A percentile compares a stretch with the other conserved stretches of the same genome.
Conservation (phyloP, 1,284 basidiomycete species). For the Microbotryum lychnidis-dioicae region DNA sequence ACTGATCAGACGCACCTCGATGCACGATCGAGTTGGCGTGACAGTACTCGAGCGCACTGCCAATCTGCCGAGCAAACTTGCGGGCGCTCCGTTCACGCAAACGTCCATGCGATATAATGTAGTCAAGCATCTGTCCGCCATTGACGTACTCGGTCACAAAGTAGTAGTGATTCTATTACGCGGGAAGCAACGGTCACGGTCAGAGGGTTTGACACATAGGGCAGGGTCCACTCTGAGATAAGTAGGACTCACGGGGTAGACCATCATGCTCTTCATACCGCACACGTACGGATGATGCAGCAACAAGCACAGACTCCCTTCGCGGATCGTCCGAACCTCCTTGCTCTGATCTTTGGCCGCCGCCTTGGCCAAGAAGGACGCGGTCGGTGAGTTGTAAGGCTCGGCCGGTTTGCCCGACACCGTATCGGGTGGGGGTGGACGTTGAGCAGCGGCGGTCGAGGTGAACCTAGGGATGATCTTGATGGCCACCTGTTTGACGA, state of each 20-base stretch:
- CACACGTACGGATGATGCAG: slow-evolving; percentile 98
- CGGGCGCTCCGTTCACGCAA: slow-evolving; percentile 88
- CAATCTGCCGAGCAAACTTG: slow-evolving; percentile 95
- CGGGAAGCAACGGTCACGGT: background rate
- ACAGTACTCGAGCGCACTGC: slow-evolving; percentile 90
- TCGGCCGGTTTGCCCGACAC: slow-evolving; percentile 42
- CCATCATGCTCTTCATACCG: slow-evolving; percentile 97
- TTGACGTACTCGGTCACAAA: slow-evolving; percentile 99
- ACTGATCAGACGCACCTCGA: slow-evolving; percentile 45
- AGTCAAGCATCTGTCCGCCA: slow-evolving; percentile 98
- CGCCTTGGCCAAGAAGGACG: slow-evolving; percentile 55
- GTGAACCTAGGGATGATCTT: slow-evolving; percentile 88
- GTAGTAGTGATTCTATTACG: slow-evolving; percentile 73
- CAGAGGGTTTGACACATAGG: background rate
- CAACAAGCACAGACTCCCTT: slow-evolving; percentile 86
- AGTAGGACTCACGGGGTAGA: slow-evolving; percentile 52
- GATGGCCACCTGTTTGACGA: slow-evolving; percentile 68
- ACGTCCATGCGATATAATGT: slow-evolving; percentile 97
- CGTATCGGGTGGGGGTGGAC: slow-evolving; percentile 9
- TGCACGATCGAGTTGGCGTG: slow-evolving; percentile 97
- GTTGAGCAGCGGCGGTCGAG: slow-evolving; percentile 47
- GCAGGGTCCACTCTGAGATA: background rate
- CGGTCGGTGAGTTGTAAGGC: slow-evolving; percentile 39
- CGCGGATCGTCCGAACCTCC: slow-evolving; percentile 89
- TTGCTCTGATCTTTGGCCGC: slow-evolving; percentile 87